Evolutionary conservation across 371 early-diverging fungal species (phyloP).

Genomic region (Dentiscutata heterogama): DNA sequence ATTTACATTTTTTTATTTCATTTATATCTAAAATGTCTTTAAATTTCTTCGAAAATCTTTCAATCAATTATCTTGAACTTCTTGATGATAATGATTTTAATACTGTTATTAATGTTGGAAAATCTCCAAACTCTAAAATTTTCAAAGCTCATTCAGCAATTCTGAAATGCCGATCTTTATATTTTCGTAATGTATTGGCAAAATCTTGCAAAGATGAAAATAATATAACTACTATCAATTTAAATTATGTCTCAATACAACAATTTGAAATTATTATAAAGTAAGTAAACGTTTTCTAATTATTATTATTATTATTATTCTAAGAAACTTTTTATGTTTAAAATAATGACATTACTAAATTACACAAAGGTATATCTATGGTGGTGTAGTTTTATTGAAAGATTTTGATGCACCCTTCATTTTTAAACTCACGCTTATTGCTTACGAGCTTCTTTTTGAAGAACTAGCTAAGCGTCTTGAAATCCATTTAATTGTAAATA

Average conservation of each 20-base stretch:
- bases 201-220: not conserved
- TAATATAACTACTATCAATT: not conserved
- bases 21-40: not conserved
- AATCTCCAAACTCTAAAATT: not conserved
- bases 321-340: not conserved
- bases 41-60: not conserved
- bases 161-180: not conserved
- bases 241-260: not conserved
- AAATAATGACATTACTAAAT: not conserved
- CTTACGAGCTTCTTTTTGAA: not conserved
- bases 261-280: not conserved
- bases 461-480: conserved; percentile 5
- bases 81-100: conserved; percentile 8
- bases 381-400: not conserved
- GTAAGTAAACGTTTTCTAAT: not conserved
- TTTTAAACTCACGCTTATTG: not conserved
- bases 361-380: conserved; percentile 13
- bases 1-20: too few species aligned
- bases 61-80: not conserved
- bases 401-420: not conserved
- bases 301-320: not conserved
- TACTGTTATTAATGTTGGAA: conserved; percentile 21
- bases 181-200: conserved; percentile 26
- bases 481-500: not conserved
- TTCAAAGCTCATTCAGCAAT: conserved; percentile 25